phyloP scores from a whole-genome alignment of 306 rosid species.

The Heteromeles arbutifolia region DNA sequence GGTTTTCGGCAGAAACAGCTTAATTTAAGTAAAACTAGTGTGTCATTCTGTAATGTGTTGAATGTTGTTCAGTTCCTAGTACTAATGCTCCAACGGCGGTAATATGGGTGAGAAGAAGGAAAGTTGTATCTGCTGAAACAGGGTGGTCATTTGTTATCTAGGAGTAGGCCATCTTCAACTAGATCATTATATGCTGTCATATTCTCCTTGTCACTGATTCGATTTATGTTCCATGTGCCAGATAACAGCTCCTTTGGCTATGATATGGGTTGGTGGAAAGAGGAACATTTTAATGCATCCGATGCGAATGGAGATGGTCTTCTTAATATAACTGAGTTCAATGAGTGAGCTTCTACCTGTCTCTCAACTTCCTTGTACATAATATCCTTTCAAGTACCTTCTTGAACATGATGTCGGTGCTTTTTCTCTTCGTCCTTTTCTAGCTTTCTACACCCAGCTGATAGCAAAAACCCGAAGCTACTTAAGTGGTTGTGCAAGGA shows the following conservation, averaged over 20 bases:
- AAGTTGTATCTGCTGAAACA: not conserved
- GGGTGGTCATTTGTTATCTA: not conserved
- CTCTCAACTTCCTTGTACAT: slow-evolving; percentile 2
- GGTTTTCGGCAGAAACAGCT: not conserved
- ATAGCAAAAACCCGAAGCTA: slow-evolving; percentile 73
- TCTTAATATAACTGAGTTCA: slow-evolving; percentile 77
- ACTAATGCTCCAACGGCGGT: too few relatives aligned
- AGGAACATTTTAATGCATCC: slow-evolving; percentile 86
- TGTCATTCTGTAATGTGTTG: not conserved
- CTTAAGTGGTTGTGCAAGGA: slow-evolving; percentile 85
- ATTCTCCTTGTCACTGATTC: slow-evolving; percentile 19
- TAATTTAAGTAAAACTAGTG: not conserved
- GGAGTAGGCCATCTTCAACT: not conserved
- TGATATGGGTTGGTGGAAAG: slow-evolving; percentile 98
- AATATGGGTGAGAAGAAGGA: not conserved
- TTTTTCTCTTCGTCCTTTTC: slow-evolving; percentile 1
- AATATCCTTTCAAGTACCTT: not conserved
- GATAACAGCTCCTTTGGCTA: slow-evolving; percentile 72
- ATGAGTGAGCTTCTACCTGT: slow-evolving; percentile 66
- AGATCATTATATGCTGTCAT: not conserved
- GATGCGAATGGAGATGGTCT: slow-evolving; percentile 80
- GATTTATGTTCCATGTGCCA: slow-evolving; percentile 14
- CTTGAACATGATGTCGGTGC: slow-evolving; percentile 7
- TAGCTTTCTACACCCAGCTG: slow-evolving; percentile 95
- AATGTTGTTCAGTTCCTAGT: not conserved